Base-by-base conservation (phyloP, 306 rosid genomes). In the Canavalia gladiata region DNA sequence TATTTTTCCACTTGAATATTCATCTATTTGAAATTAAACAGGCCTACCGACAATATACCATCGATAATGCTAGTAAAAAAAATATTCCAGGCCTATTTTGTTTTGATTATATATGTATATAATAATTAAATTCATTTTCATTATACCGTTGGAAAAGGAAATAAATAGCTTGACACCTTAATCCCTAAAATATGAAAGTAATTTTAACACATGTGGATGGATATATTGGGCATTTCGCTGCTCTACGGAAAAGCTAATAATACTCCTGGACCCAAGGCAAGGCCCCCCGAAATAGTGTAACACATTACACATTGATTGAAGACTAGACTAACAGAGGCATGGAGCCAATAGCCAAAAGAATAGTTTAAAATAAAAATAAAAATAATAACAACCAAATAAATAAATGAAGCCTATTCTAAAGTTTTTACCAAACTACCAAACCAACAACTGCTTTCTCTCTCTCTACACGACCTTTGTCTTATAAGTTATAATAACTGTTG, bases 401-500 rank as follows among this genome's bases (percentile, higher is more conserved):
- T 50, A 77, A 65, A 54, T 67, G 62, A 49, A 54, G 10, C 4
- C 45, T 6, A 1, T 54, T 63, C 4, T 8, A 18, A 68, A 8
- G 39, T 54, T 55, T 80, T 56, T 51, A 83, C 85, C 85, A 55
- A 86, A 86, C 87, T 7, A 70, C 67, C 84, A 35, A 67, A 82
- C 89, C 77, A 75, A 78, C 84, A 74, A 75, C 86, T 31, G 13
- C 74, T 8, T 69, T 51, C 7, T 65, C 55, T 54, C 73, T 76
- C 81, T 66, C 49, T 10, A 50, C 13, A 3, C 18, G 55, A 33
- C 72, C 7, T 28, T 58, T 45, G 68, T 72, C 72, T 30, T 68
- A 72, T 73, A 63, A 60, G 49, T 62, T 51, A 69, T 8, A 64
- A 64, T 77, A 83, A 74, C 86, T 81, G 87, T 85, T 87, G 88